These are phyloP conservation scores for Neurospora terricola DNA, from an alignment of 495 filamentous ascomycete genomes.

Conservation along the genomic window DNA sequence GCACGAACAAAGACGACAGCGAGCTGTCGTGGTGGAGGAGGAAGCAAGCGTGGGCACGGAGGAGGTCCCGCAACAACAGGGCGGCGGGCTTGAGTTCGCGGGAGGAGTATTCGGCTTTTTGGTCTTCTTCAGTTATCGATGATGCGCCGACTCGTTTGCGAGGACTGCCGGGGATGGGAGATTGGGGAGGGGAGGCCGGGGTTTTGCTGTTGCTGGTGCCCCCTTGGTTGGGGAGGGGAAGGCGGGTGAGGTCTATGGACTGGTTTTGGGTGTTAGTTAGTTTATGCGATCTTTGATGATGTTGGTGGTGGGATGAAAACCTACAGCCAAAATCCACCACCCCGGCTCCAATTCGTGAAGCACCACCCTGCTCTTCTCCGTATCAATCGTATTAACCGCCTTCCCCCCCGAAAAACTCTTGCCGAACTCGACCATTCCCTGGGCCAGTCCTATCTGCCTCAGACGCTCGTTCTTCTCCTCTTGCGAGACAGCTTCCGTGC, in stretches of 20 bases:
- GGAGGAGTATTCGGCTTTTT: conserved; percentile 64
- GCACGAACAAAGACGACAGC: conserved; percentile 53
- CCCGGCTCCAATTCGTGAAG: conserved; percentile 68
- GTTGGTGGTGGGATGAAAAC: conserved; percentile 3
- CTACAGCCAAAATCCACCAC: conserved; percentile 81
- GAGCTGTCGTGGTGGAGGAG: conserved; percentile 74
- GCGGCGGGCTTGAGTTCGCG: conserved; percentile 78
- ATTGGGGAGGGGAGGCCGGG: neutral
- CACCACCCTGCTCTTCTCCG: conserved; percentile 74
- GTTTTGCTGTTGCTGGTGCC: conserved; percentile 8
- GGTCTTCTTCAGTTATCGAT: conserved; percentile 15
- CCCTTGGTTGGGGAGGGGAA: conserved; percentile 33
- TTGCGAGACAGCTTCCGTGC: conserved; percentile 31
- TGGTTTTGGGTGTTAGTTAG: conserved; percentile 17
- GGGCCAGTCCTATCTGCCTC: conserved; percentile 90
- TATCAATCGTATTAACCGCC: conserved; percentile 78
- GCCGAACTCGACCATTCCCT: conserved; percentile 93
- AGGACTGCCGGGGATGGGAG: neutral
- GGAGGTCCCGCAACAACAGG: conserved; percentile 68
- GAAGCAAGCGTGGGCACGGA: conserved; percentile 74
- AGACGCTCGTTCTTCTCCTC: conserved; percentile 71
- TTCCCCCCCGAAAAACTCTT: conserved; percentile 71
- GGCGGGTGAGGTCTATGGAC: conserved; percentile 66
- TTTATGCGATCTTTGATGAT: neutral
- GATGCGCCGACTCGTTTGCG: neutral